Percentiles rank a stretch among this genome's conserved stretches.
These are phyloP conservation scores for Boletus rubescentipes DNA, from an alignment of 768 basidiomycete species.

Conservation along the genomic window DNA sequence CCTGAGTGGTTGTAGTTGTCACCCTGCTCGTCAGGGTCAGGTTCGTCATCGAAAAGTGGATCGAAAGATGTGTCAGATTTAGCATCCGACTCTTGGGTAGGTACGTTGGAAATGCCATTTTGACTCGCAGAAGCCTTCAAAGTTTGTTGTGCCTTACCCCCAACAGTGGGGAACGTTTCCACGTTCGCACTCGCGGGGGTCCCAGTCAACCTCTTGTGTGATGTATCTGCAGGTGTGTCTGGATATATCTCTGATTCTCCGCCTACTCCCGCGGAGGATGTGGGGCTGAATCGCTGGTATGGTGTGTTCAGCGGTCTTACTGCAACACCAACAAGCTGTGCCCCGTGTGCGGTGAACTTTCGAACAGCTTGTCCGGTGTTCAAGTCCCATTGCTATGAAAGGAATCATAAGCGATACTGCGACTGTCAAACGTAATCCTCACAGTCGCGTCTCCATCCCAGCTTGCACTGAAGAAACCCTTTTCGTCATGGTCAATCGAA, in stretches of 20 bases:
- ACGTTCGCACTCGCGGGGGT: constrained; percentile 18
- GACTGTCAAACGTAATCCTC: constrained; percentile 32
- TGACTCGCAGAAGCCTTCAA: constrained; percentile 23
- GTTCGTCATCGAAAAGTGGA: constrained; percentile 88
- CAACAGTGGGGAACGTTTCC: constrained; percentile 21
- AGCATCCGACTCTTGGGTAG: constrained; percentile 49
- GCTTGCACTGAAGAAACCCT: constrained; percentile 83
- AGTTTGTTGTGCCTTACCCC: constrained; percentile 17
- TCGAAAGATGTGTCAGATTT: constrained; percentile 83
- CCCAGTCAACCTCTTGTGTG: constrained; percentile 13
- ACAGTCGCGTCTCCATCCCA: constrained; percentile 93
- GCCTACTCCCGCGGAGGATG: constrained; percentile 24
- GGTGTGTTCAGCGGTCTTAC: constrained; percentile 61
- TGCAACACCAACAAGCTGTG: constrained; percentile 80
- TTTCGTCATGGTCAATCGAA: constrained; percentile 76
- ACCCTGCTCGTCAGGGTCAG: constrained; percentile 55
- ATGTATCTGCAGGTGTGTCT: constrained; percentile 7
- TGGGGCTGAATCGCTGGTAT: constrained; percentile 31
- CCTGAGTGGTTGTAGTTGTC: constrained; percentile 19
- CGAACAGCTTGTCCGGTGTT: constrained; percentile 82
- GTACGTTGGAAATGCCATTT: constrained; percentile 23
- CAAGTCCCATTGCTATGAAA: constrained; percentile 91
- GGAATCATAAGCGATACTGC: constrained; percentile 5
- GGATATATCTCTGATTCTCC: constrained; percentile 22
- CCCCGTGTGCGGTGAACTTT: constrained; percentile 76